Conservation (phyloP, 1,284 basidiomycete genomes). For the Termitomyces sp. region DNA sequence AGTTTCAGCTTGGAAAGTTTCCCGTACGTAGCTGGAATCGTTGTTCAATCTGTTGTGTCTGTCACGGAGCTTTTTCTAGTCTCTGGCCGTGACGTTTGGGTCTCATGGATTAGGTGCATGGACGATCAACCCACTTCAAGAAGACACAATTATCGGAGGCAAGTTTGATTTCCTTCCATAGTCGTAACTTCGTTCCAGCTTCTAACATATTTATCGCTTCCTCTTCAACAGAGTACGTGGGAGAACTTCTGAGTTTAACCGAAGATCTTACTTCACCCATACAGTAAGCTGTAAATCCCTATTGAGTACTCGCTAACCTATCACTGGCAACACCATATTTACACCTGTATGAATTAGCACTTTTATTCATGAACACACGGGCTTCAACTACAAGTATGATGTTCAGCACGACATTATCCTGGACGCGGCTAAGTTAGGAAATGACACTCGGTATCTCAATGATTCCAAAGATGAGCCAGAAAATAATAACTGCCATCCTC, state of each 20-base stretch:
- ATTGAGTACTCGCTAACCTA: background rate
- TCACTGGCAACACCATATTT: background rate
- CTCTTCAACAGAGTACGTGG: background rate
- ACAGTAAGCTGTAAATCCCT: background rate
- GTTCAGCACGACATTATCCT: background rate
- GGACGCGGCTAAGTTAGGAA: constrained; percentile 33
- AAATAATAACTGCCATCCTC: constrained; percentile 36
- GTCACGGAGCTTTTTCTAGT: background rate
- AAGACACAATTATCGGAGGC: background rate
- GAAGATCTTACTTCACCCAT: background rate
- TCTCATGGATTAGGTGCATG: background rate
- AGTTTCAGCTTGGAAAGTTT: constrained; percentile 30
- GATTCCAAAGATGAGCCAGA: constrained; percentile 25
- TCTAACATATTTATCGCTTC: background rate
- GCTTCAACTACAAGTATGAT: constrained; percentile 1
- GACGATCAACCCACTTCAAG: background rate
- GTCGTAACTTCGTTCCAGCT: background rate
- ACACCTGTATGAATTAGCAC: background rate
- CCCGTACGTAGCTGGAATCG: constrained; percentile 23
- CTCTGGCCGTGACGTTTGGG: background rate
- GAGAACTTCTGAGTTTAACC: background rate
- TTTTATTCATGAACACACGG: background rate
- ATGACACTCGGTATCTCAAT: constrained; percentile 53
- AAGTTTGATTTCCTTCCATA: background rate
- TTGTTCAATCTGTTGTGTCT: background rate